Conservation (phyloP, 129 eudicot species). For the Chrysanthemum makinoi region DNA sequence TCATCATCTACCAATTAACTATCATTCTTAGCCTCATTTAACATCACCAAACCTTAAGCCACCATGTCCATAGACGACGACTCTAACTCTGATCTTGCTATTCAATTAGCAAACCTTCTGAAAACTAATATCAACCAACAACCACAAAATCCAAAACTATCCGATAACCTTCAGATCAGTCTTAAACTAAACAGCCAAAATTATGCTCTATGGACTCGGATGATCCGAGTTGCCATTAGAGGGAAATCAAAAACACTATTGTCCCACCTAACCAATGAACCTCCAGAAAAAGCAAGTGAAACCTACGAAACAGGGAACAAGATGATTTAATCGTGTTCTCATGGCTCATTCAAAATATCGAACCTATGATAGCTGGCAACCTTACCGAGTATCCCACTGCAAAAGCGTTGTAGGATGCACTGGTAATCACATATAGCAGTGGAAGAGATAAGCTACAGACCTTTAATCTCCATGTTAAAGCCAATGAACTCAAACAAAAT, state of each 20-base stretch:
- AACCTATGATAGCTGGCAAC: not conserved
- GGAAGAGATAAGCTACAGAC: not conserved
- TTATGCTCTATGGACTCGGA: too few relatives aligned
- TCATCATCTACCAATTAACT: too few relatives aligned
- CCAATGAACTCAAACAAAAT: not conserved
- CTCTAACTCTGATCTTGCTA: too few relatives aligned
- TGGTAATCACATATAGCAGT: not conserved
- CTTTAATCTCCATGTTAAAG: not conserved
- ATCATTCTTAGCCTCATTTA: too few relatives aligned
- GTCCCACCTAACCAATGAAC: not conserved
- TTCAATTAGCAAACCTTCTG: too few relatives aligned
- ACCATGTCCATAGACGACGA: too few relatives aligned
- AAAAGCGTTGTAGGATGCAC: not conserved
- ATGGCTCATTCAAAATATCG: not conserved
- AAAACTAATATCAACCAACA: too few relatives aligned
- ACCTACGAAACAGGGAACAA: not conserved
- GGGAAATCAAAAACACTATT: not conserved
- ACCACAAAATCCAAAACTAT: too few relatives aligned
- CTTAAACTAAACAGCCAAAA: too few relatives aligned
- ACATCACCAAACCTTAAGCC: too few relatives aligned
- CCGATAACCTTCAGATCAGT: too few relatives aligned
- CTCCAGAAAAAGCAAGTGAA: not conserved
- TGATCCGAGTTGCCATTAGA: too few relatives aligned
- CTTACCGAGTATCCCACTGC: not conserved
- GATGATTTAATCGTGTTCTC: not conserved